These are phyloP conservation scores for Tieghemiomyces parasiticus DNA, from an alignment of 192 early-diverging fungal genomes.

Conservation along the genomic window DNA sequence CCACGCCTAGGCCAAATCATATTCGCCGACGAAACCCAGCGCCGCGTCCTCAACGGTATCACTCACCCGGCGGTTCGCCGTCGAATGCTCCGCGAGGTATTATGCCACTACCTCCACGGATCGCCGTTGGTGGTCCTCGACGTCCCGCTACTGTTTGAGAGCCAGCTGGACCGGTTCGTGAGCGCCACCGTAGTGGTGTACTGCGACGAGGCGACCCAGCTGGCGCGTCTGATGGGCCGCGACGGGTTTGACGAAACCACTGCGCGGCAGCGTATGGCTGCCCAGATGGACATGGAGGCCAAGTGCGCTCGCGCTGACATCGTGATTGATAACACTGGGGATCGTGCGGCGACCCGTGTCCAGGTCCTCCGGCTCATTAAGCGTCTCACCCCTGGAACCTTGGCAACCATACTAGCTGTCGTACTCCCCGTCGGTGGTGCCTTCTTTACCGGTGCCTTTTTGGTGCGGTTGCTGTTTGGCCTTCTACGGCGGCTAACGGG, in stretches of 20 bases:
- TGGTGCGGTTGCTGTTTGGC: too few species aligned
- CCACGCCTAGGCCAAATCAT: slow-evolving; percentile 62
- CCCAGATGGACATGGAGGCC: slow-evolving; percentile 71
- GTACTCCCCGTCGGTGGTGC: too few species aligned
- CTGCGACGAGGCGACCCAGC: slow-evolving; percentile 58
- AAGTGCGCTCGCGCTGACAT: slow-evolving; percentile 63
- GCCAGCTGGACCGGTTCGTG: slow-evolving; percentile 57
- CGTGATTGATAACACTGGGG: slow-evolving; percentile 75
- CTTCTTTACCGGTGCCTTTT: too few species aligned
- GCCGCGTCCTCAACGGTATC: slow-evolving; percentile 59
- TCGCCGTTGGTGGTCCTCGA: slow-evolving; percentile 65
- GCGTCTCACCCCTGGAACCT: too few species aligned
- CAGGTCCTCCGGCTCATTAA: slow-evolving; percentile 13
- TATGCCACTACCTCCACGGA: slow-evolving; percentile 54
- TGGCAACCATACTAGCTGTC: too few species aligned
- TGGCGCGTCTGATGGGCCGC: slow-evolving; percentile 52
- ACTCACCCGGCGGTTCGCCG: slow-evolving; percentile 79
- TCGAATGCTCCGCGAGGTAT: slow-evolving; percentile 57
- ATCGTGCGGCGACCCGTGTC: slow-evolving; percentile 24
- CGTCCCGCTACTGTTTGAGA: slow-evolving; percentile 86
- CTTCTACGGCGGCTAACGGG: too few species aligned
- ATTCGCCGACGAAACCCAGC: slow-evolving; percentile 54
- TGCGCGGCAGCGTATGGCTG: slow-evolving; percentile 51
- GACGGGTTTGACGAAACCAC: slow-evolving; percentile 48
- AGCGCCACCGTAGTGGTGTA: slow-evolving; percentile 64